Base-by-base conservation (phyloP, 306 rosid species). In the Hippophae rhamnoides region DNA sequence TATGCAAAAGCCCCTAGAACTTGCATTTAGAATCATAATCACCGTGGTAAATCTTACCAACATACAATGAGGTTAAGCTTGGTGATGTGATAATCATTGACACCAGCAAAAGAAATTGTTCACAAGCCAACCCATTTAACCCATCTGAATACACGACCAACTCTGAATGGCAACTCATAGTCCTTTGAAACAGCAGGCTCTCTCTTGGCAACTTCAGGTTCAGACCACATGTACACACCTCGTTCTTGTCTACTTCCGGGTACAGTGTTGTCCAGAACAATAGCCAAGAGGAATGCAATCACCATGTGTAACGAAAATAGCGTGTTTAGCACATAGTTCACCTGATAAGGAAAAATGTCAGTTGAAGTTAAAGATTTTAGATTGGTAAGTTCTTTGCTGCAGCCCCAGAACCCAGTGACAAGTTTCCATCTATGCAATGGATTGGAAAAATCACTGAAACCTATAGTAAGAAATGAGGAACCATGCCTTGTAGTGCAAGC, bases 201-300 rank as follows among this genome's bases (percentile, higher is more conserved):
- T 69, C 86, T 78, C 75, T 71, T 79, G 41, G 88, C 97, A 70
- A 74, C 79, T 64, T 92, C 99, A 0, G 82, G 61, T 51, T 92
- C 90, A 0, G 96, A 82, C 99, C 99, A 92, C 57, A 88, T 90
- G 44, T 92, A 92, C 27, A 92, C 99, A 61, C 99, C 99, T 3
- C 95, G 95, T 78, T 92, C 99, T 68, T 80, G 88, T 74, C 67
- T 74, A 65, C 88, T 85, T 47, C 99, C 99, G n/a, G 99, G 99
- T 50, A 92, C 96, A 5, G 99, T 88, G 65, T 92, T 88, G 70
- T 92, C 96, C 68, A 92, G 93, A 72, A 88, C 77, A 63, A 84
- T 72, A 52, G 96, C 99, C 66, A 80, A 88, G 8, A 86, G 78
- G 77, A 90, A 86, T 54, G 94, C 95, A n/a, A 87, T 64, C 77